These are phyloP conservation scores for Hypoxylon sp. DNA, from an alignment of 2,329 filamentous ascomycete genomes.

Conservation along the genomic window DNA sequence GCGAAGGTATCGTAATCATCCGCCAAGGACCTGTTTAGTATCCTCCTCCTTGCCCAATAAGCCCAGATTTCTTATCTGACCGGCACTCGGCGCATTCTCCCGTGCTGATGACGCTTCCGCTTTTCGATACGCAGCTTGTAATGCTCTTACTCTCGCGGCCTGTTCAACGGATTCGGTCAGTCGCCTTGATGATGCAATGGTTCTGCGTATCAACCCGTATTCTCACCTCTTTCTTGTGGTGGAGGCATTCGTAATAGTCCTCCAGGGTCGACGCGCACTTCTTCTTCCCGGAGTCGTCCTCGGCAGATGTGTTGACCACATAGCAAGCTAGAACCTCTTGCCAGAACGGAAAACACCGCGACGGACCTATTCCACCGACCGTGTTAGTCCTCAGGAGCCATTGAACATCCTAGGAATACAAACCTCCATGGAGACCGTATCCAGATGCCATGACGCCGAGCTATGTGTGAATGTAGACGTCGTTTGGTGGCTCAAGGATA, in stretches of 20 bases:
- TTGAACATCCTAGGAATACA: constrained; percentile 54
- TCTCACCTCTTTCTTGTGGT: constrained; percentile 97
- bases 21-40: constrained; percentile 71
- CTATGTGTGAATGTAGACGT: constrained; percentile 29
- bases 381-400: constrained; percentile 36
- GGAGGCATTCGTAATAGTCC: constrained; percentile 98
- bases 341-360: constrained; percentile 99
- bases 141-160: constrained; percentile 82
- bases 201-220: constrained; percentile 4
- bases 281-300: constrained; percentile 84
- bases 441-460: constrained; percentile 79
- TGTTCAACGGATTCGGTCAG: constrained; percentile 56
- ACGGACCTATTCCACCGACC: constrained; percentile 64
- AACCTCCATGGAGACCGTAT: constrained; percentile 86
- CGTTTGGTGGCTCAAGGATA: constrained; percentile 23
- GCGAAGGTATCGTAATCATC: constrained; percentile 42
- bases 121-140: constrained; percentile 90
- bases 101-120: constrained; percentile 80
- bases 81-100: constrained; percentile 85
- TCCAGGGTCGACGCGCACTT: constrained; percentile 90
- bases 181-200: constrained; percentile 16
- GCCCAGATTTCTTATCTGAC: constrained; percentile 89
- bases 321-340: constrained; percentile 99
- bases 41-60: constrained; percentile 88
- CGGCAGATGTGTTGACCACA: constrained; percentile 88